Percentiles rank a stretch among this genome's conserved stretches.
Conservation (phyloP, 129 eudicot species). For the Kitagawia praeruptora region DNA sequence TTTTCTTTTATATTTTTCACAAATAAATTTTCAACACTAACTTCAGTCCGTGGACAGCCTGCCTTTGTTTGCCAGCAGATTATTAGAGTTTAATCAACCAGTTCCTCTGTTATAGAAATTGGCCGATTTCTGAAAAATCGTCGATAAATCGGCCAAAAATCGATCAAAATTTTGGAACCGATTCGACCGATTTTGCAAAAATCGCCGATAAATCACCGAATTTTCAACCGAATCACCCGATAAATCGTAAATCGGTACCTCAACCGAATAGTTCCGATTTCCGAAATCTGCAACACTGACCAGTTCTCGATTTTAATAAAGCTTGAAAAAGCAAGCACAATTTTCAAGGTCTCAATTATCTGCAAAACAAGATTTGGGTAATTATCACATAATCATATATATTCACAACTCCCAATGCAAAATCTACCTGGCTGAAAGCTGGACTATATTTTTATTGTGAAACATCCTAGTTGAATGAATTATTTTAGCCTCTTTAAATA, state of each 20-base stretch:
- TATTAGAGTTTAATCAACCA: not conserved
- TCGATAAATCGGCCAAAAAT: no score
- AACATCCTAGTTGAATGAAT: not conserved
- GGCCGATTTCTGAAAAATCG: no score
- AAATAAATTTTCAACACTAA: no score
- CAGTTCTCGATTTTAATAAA: not conserved
- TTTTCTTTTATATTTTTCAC: no score
- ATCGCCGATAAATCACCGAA: no score
- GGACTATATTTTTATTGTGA: not conserved
- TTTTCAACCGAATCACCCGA: no score
- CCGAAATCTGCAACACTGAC: no score
- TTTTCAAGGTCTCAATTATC: constrained; percentile 1
- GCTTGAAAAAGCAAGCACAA: not conserved
- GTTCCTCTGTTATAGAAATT: no score
- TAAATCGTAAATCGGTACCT: no score
- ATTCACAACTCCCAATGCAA: not conserved
- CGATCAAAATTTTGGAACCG: no score
- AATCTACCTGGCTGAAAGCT: not conserved
- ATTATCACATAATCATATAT: not conserved
- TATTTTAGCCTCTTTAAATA: not conserved
- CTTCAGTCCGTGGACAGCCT: not conserved
- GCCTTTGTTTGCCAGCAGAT: not conserved
- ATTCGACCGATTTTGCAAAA: no score
- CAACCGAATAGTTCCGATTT: no score
- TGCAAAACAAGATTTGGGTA: not conserved